phyloP scores from a whole-genome alignment of 2,329 filamentous ascomycete species.

The Botryotinia convoluta region DNA sequence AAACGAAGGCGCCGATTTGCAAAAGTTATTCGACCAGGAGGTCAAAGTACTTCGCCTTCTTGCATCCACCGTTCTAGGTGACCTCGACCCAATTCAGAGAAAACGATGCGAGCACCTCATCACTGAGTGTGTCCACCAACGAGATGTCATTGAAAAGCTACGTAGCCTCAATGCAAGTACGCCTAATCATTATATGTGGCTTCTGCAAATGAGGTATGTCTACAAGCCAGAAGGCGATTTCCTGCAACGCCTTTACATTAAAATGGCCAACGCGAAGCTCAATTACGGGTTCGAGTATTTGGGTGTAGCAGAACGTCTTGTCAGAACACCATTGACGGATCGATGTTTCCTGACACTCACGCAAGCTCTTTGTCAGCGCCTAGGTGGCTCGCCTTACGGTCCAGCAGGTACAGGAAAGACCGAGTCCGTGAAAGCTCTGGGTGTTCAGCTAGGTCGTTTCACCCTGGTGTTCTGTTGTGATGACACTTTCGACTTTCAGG shows the following conservation, averaged over 20 bases:
- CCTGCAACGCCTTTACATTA: constrained; percentile 78
- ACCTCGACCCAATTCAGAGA: constrained; percentile 79
- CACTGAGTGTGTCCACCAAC: constrained; percentile 97
- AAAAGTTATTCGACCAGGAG: constrained; percentile 73
- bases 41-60: constrained; percentile 82
- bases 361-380: constrained; percentile 88
- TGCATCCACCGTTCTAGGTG: constrained; percentile 83
- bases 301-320: constrained; percentile 91
- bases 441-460: constrained; percentile 93
- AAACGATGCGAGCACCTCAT: constrained; percentile 99
- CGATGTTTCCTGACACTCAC: constrained; percentile 97
- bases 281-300: constrained; percentile 98
- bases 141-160: constrained; percentile 87
- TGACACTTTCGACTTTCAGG: constrained; percentile 99
- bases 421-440: constrained; percentile 96
- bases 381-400: constrained; percentile 95
- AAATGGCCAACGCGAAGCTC: constrained; percentile 94
- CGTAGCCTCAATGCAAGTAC: constrained; percentile 70
- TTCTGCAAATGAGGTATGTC: constrained; percentile 95
- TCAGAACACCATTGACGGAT: constrained; percentile 94
- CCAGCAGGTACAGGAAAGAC: constrained; percentile 98
- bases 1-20: constrained; percentile 67
- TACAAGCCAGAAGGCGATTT: constrained; percentile 81
- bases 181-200: constrained; percentile 83
- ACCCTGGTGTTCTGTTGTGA: constrained; percentile 99